These are phyloP conservation scores for Cyclotella choctawhatcheeana DNA, from an alignment of 108 stramenopile species.

Conservation along the genomic window DNA sequence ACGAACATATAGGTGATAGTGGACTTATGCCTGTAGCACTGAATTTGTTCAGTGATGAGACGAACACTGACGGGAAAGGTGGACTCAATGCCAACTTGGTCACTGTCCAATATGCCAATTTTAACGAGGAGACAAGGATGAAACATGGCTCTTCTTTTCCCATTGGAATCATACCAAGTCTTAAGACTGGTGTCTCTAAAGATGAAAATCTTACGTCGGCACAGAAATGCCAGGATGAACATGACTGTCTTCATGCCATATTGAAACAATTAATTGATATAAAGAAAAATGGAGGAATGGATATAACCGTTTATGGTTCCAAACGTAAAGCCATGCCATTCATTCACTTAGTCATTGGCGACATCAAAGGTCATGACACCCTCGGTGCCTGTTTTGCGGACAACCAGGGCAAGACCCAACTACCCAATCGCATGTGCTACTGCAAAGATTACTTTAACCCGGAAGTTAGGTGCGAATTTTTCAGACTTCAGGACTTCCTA, in stretches of 20 bases:
- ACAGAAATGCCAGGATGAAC: constrained; percentile 3
- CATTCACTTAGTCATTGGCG: constrained; percentile 10
- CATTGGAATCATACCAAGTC: constrained; percentile 9
- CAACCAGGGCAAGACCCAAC: neutral
- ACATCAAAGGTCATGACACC: neutral
- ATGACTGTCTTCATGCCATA: neutral
- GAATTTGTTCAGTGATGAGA: constrained; percentile 1
- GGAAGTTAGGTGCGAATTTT: neutral
- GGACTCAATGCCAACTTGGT: neutral
- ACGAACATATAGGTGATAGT: neutral
- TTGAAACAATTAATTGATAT: neutral
- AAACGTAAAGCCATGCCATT: neutral
- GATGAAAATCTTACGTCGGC: neutral
- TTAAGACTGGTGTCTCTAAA: neutral
- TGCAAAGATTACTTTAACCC: neutral
- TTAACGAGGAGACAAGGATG: constrained; percentile 1
- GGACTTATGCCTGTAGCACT: neutral
- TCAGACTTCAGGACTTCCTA: neutral
- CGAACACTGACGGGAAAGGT: constrained; percentile 1
- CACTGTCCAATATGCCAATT: neutral
- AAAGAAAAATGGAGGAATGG: neutral
- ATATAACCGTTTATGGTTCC: neutral
- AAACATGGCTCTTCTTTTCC: neutral
- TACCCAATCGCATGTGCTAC: neutral
- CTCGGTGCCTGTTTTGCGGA: neutral